Evolutionary conservation across 257 asterid genomes (phyloP).

Genomic region (Penstemon barbatus): DNA sequence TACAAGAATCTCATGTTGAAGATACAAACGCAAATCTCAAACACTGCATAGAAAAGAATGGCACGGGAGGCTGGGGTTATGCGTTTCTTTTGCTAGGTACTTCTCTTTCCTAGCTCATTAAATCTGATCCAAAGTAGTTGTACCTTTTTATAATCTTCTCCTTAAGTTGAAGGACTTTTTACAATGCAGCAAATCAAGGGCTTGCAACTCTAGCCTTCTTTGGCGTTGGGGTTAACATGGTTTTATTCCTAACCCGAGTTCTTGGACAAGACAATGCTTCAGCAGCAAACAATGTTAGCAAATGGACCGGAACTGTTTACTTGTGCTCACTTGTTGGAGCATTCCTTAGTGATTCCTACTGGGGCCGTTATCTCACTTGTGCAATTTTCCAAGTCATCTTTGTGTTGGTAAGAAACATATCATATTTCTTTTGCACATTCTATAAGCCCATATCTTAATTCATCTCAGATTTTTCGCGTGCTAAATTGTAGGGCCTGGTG

Average conservation of each 20-base stretch:
- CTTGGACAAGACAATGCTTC: constrained; percentile 65
- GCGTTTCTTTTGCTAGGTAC: constrained; percentile 69
- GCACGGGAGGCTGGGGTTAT: constrained; percentile 57
- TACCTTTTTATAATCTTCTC: background rate
- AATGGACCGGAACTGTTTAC: constrained; percentile 85
- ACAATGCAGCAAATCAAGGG: constrained; percentile 68
- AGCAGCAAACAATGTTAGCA: constrained; percentile 83
- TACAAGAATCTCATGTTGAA: constrained; percentile 17
- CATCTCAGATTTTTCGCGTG: background rate
- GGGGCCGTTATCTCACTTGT: constrained; percentile 83
- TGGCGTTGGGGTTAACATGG: constrained; percentile 83
- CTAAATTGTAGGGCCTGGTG: constrained; percentile 55
- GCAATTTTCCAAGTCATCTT: constrained; percentile 64
- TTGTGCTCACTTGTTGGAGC: constrained; percentile 79
- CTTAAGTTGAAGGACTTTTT: background rate
- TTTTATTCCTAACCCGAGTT: constrained; percentile 71
- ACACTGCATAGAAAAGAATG: constrained; percentile 23
- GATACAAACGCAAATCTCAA: constrained; percentile 9
- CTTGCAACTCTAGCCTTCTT: constrained; percentile 81
- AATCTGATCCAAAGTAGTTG: background rate
- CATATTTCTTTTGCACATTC: background rate
- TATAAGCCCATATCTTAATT: background rate
- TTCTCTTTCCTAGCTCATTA: background rate
- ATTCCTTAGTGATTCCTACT: constrained; percentile 79
- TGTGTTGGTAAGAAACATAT: constrained; percentile 44